phyloP scores from a whole-genome alignment of 78 protist species.

The Capsaspora owczarzaki region DNA sequence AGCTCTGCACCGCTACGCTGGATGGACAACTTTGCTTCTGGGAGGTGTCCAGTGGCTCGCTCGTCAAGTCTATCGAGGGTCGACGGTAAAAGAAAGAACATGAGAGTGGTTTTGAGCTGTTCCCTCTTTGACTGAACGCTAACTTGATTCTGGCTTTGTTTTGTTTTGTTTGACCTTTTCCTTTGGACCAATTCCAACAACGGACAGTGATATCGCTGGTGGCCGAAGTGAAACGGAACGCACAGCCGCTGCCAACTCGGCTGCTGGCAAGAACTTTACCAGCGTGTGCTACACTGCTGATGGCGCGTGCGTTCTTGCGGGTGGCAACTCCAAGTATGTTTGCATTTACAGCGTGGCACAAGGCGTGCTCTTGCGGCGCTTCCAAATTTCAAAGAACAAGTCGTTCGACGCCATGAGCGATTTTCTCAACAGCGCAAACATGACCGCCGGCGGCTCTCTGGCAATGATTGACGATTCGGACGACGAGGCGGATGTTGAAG shows the following conservation, averaged over 20 bases:
- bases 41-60: slow-evolving; percentile 27
- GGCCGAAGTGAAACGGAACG: slow-evolving; percentile 34
- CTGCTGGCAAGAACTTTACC: slow-evolving; percentile 39
- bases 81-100: slow-evolving; percentile 45
- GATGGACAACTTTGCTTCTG: slow-evolving; percentile 45
- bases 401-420: slow-evolving; percentile 70
- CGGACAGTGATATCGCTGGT: background rate
- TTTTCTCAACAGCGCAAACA: slow-evolving; percentile 27
- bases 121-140: background rate
- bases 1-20: slow-evolving; percentile 30
- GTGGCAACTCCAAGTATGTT: slow-evolving; percentile 72
- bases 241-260: slow-evolving; percentile 6
- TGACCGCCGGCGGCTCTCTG: slow-evolving; percentile 16
- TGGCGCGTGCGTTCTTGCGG: slow-evolving; percentile 62
- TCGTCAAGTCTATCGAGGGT: slow-evolving; percentile 61
- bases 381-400: slow-evolving; percentile 2
- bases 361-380: slow-evolving; percentile 32
- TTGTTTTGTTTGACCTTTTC: no score
- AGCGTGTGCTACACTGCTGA: slow-evolving; percentile 63
- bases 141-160: no score
- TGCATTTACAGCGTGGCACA: slow-evolving; percentile 69
- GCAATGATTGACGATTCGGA: slow-evolving; percentile 30
- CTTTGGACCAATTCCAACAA: no score
- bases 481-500: slow-evolving; percentile 29
- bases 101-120: no score